phyloP scores from a whole-genome alignment of 2,329 filamentous ascomycete species.

The Colletotrichum kahawae region DNA sequence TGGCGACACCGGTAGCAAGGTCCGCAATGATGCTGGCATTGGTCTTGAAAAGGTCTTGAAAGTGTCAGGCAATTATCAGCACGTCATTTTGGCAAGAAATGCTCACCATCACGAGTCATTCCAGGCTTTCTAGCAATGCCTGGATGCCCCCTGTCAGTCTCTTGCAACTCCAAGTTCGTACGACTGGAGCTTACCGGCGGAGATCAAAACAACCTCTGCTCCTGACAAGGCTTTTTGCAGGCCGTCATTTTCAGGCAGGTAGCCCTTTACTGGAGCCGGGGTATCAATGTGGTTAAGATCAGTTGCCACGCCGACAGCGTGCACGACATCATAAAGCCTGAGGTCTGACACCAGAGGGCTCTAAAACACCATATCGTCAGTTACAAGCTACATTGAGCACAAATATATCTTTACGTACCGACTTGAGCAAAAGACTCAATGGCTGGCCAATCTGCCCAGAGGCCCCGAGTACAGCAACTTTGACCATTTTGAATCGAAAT shows the following conservation, averaged over 20 bases:
- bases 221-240: slow-evolving; percentile 68
- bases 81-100: background rate
- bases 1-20: slow-evolving; percentile 74
- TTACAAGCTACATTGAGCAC: background rate
- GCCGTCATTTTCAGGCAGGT: slow-evolving; percentile 66
- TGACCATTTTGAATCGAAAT: background rate
- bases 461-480: slow-evolving; percentile 1
- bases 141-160: background rate
- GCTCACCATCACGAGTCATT: slow-evolving; percentile 71
- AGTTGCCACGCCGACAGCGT: slow-evolving; percentile 68
- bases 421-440: slow-evolving; percentile 8
- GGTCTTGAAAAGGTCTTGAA: slow-evolving; percentile 67
- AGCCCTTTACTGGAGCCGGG: slow-evolving; percentile 74
- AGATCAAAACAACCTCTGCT: slow-evolving; percentile 77
- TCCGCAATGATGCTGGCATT: slow-evolving; percentile 82
- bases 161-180: too few relatives aligned
- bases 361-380: background rate
- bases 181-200: slow-evolving; percentile 51
- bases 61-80: background rate
- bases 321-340: slow-evolving; percentile 21
- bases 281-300: slow-evolving; percentile 83
- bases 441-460: slow-evolving; percentile 10
- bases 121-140: slow-evolving; percentile 79
- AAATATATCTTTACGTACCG: background rate
- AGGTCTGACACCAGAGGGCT: slow-evolving; percentile 10